These are phyloP conservation scores for Auricularia sp. DNA, from an alignment of 768 basidiomycete species.

Conservation along the genomic window DNA sequence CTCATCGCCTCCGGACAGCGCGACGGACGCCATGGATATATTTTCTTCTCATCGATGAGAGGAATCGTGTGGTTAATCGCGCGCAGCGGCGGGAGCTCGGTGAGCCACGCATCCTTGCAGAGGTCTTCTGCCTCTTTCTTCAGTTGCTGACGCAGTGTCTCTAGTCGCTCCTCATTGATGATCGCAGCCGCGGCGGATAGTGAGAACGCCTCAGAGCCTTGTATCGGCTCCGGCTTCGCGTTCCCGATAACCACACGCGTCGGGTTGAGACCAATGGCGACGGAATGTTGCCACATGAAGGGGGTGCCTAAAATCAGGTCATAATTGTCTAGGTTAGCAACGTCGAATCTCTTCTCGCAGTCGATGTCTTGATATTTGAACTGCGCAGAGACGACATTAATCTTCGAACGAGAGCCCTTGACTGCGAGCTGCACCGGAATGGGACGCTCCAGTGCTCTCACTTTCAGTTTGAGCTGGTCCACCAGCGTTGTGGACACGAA, in stretches of 20 bases:
- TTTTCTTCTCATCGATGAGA: slow-evolving; percentile 20
- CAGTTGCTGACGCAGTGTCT: slow-evolving; percentile 8
- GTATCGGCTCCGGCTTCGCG: neutral
- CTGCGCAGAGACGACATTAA: slow-evolving; percentile 1
- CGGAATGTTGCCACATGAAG: slow-evolving; percentile 24
- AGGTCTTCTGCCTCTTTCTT: slow-evolving; percentile 16
- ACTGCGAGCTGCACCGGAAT: slow-evolving; percentile 8
- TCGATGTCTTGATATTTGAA: slow-evolving; percentile 6
- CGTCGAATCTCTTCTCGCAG: slow-evolving; percentile 13
- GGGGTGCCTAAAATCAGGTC: slow-evolving; percentile 27
- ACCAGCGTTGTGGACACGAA: neutral
- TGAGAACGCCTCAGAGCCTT: neutral
- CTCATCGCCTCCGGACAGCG: slow-evolving; percentile 26
- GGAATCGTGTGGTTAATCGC: slow-evolving; percentile 29
- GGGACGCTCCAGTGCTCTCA: neutral
- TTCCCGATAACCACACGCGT: slow-evolving; percentile 10
- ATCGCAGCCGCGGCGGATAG: neutral
- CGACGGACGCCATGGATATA: slow-evolving; percentile 24
- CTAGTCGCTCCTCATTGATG: neutral
- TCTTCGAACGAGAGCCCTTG: slow-evolving; percentile 4
- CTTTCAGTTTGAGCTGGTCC: neutral
- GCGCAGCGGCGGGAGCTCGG: slow-evolving; percentile 20
- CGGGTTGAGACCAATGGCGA: slow-evolving; percentile 19
- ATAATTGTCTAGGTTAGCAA: slow-evolving; percentile 28
- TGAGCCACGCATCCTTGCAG: slow-evolving; percentile 20